Conservation (phyloP, 2,329 filamentous ascomycete genomes). For the Cadophora gregata region DNA sequence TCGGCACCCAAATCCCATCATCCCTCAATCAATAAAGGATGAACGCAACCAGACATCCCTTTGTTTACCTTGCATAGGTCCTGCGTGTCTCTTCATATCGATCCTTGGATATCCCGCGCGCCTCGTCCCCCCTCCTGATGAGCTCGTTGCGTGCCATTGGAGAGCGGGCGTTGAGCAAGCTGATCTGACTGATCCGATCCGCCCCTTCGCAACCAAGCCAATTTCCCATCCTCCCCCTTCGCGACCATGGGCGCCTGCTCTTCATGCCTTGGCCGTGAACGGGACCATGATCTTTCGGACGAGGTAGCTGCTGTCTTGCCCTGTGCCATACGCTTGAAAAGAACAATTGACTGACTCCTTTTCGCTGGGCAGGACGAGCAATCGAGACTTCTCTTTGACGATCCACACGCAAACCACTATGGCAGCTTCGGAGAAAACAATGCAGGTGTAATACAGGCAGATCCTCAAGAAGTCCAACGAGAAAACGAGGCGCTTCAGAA, state of each 20-base stretch:
- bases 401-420: constrained; percentile 63
- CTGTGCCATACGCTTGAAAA: not conserved
- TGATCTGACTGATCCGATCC: constrained; percentile 17
- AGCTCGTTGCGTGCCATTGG: constrained; percentile 12
- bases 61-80: constrained; percentile 10
- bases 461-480: constrained; percentile 66
- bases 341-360: constrained; percentile 21
- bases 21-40: constrained; percentile 5
- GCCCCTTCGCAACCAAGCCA: constrained; percentile 18
- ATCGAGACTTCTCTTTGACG: constrained; percentile 64
- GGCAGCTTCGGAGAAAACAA: constrained; percentile 66
- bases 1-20: not conserved
- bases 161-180: constrained; percentile 13
- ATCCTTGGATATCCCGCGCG: constrained; percentile 10
- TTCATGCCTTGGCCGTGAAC: constrained; percentile 62
- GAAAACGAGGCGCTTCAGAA: constrained; percentile 69
- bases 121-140: constrained; percentile 13
- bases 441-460: constrained; percentile 57
- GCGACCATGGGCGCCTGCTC: constrained; percentile 63
- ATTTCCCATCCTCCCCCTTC: constrained; percentile 13
- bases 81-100: not conserved
- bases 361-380: constrained; percentile 41
- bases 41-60: constrained; percentile 1
- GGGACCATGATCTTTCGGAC: constrained; percentile 55
- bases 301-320: constrained; percentile 52